phyloP scores from a whole-genome alignment of 2,329 filamentous ascomycete species.

The Metarhizium album region DNA sequence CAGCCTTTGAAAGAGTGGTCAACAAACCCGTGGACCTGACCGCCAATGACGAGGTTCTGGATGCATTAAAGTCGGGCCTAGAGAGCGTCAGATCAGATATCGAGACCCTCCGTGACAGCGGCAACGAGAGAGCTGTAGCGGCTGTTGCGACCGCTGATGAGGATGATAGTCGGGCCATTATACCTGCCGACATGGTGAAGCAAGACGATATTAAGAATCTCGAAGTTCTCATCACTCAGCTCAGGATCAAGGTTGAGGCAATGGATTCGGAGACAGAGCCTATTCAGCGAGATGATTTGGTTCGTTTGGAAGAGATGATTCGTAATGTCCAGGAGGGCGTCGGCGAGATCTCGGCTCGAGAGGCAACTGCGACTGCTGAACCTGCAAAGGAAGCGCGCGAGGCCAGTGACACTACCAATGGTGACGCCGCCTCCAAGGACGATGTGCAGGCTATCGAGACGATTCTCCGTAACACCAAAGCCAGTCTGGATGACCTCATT shows the following conservation, averaged over 20 bases:
- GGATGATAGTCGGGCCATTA: slow-evolving; percentile 15
- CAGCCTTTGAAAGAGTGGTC: slow-evolving; percentile 64
- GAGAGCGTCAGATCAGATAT: slow-evolving; percentile 68
- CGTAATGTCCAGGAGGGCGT: slow-evolving; percentile 37
- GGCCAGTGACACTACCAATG: slow-evolving; percentile 9
- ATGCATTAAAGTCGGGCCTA: slow-evolving; percentile 75
- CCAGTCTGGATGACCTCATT: slow-evolving; percentile 70
- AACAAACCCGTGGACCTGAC: slow-evolving; percentile 76
- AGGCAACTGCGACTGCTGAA: slow-evolving; percentile 9
- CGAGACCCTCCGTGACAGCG: slow-evolving; percentile 57
- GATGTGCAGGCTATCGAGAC: slow-evolving; percentile 88
- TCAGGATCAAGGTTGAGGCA: slow-evolving; percentile 71
- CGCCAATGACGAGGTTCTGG: slow-evolving; percentile 79
- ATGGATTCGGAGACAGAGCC: slow-evolving; percentile 24
- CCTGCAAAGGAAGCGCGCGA: slow-evolving; percentile 11
- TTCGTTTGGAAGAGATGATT: slow-evolving; percentile 41
- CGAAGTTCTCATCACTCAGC: slow-evolving; percentile 70
- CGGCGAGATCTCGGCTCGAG: slow-evolving; percentile 30
- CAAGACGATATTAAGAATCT: slow-evolving; percentile 75
- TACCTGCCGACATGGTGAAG: slow-evolving; percentile 42
- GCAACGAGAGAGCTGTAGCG: slow-evolving; percentile 39
- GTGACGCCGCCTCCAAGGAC: slow-evolving; percentile 46
- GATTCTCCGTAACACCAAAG: slow-evolving; percentile 80
- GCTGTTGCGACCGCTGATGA: slow-evolving; percentile 34
- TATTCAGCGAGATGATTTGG: slow-evolving; percentile 42